Percentiles rank a stretch among this genome's conserved stretches.
Conservation (phyloP, 306 rosid genomes). For the Macrotyloma uniflorum region DNA sequence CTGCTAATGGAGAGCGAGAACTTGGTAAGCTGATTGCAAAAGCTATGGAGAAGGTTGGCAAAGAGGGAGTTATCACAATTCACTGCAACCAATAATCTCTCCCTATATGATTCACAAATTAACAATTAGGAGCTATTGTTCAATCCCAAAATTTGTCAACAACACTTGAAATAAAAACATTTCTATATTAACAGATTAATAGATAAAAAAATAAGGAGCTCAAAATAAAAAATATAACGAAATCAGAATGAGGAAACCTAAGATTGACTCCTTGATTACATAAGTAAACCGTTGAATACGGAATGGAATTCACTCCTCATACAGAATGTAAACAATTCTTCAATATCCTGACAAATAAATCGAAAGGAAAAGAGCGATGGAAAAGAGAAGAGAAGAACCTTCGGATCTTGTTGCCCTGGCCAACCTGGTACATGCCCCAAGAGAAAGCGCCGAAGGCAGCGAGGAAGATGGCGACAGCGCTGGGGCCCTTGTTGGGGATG, state of each 20-base stretch:
- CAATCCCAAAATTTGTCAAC: not conserved
- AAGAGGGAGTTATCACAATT: too few species aligned
- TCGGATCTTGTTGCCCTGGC: conserved; percentile 96
- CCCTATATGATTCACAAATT: too few species aligned
- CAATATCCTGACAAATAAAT: not conserved
- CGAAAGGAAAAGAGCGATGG: not conserved
- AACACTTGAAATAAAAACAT: not conserved
- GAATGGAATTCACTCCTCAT: not conserved
- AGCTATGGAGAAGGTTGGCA: too few species aligned
- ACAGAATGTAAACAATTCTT: not conserved
- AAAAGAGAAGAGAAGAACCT: conserved; percentile 44
- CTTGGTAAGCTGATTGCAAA: too few species aligned
- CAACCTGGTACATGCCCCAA: conserved; percentile 99
- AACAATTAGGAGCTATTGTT: too few species aligned
- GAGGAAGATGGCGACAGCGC: conserved; percentile 85
- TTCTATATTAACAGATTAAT: too few species aligned
- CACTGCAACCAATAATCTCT: too few species aligned
- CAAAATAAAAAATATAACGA: too few species aligned
- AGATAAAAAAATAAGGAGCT: too few species aligned
- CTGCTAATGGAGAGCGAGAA: too few species aligned
- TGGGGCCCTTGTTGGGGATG: conserved; percentile 90
- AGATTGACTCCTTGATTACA: not conserved
- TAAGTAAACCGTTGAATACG: not conserved
- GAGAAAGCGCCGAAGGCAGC: conserved; percentile 81
- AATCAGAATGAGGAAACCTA: not conserved